Evolutionary conservation across 1,284 basidiomycete genomes (phyloP).

Genomic region (Marasmius tenuissimus): DNA sequence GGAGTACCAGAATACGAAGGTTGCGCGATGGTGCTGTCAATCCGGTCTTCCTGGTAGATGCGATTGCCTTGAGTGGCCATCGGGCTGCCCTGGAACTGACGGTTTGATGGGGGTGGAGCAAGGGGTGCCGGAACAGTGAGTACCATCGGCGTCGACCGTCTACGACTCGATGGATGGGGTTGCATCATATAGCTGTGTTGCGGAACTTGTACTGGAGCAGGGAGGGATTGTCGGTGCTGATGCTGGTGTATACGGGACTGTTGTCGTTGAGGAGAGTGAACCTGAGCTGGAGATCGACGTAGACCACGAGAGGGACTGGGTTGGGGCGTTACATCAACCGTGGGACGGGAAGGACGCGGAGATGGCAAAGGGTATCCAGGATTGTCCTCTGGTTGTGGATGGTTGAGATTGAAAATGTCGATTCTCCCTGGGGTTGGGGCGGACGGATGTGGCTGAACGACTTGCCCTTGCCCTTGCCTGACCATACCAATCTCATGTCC

Average conservation of each 20-base stretch:
- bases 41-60: neutral
- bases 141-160: slow-evolving; percentile 1
- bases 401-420: too few relatives aligned
- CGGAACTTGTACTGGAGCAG: neutral
- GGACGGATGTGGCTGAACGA: neutral
- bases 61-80: neutral
- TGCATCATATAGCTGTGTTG: neutral
- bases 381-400: too few relatives aligned
- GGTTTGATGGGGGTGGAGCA: neutral
- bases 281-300: slow-evolving; percentile 12
- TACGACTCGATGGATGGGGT: neutral
- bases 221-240: neutral
- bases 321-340: neutral
- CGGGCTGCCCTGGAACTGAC: neutral
- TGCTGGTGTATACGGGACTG: neutral
- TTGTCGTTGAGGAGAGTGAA: slow-evolving; percentile 2
- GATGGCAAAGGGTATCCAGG: too few relatives aligned
- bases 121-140: slow-evolving; percentile 1
- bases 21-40: slow-evolving; percentile 5
- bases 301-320: neutral
- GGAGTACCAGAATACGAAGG: slow-evolving; percentile 6
- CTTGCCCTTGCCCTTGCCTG: slow-evolving; percentile 6
- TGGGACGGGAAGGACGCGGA: too few relatives aligned
- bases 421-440: neutral
- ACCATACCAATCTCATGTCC: slow-evolving; percentile 12